These are phyloP conservation scores for Oidiodendron maius DNA, from an alignment of 495 filamentous ascomycete genomes.

Conservation along the genomic window DNA sequence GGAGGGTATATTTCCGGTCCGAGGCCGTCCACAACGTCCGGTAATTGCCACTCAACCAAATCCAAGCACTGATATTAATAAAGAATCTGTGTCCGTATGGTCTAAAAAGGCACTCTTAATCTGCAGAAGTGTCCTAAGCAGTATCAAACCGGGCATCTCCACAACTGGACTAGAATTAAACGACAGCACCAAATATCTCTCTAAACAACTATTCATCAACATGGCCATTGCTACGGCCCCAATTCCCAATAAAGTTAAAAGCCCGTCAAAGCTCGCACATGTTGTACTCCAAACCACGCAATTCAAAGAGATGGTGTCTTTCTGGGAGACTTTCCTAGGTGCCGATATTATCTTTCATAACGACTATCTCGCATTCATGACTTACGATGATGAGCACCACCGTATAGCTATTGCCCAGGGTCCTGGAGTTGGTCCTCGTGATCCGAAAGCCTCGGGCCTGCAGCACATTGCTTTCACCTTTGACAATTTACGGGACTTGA, in stretches of 20 bases:
- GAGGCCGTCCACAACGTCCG: no score
- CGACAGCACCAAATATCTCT: no score
- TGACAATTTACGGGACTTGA: conserved; percentile 24
- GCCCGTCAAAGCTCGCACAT: conserved; percentile 4
- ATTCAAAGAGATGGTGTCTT: conserved; percentile 24
- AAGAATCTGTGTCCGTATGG: no score
- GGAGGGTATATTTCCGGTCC: no score
- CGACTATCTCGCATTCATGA: conserved; percentile 28
- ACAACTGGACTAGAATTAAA: no score
- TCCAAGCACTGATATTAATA: no score
- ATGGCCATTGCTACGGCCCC: no score
- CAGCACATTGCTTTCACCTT: conserved; percentile 37
- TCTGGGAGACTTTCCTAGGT: conserved; percentile 31
- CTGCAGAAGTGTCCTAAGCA: no score
- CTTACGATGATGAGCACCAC: conserved; percentile 43
- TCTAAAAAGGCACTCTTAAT: no score
- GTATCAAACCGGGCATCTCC: no score
- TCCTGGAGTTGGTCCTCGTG: conserved; percentile 20
- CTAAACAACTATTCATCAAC: no score
- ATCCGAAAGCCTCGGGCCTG: conserved; percentile 23
- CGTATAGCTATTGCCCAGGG: conserved; percentile 32
- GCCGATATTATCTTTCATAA: conserved; percentile 17
- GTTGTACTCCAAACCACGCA: conserved; percentile 24
- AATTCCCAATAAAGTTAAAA: neutral
- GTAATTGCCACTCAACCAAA: no score